Evolutionary conservation across 164 flowering plant genomes (phyloP).

Genomic region (Cinnamomum chago): DNA sequence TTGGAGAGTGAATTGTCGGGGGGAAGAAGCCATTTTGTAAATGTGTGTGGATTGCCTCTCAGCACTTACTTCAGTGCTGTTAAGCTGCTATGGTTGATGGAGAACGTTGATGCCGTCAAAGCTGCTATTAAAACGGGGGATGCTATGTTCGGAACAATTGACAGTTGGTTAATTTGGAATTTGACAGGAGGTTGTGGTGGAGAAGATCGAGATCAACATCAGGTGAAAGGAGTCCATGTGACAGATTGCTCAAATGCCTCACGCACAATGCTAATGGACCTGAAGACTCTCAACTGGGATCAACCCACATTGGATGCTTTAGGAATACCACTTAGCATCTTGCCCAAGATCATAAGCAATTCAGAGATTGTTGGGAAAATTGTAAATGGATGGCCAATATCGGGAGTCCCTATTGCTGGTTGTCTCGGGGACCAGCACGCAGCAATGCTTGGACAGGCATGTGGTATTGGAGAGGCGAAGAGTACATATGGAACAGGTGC

Average conservation of each 20-base stretch:
- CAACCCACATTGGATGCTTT: slow-evolving; percentile 49
- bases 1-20: slow-evolving; percentile 77
- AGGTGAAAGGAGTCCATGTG: slow-evolving; percentile 56
- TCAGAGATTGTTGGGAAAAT: slow-evolving; percentile 72
- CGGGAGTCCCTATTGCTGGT: slow-evolving; percentile 80
- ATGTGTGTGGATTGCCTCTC: slow-evolving; percentile 80
- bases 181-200: slow-evolving; percentile 66
- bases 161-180: slow-evolving; percentile 93
- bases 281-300: slow-evolving; percentile 84
- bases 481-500: slow-evolving; percentile 99
- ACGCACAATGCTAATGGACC: slow-evolving; percentile 90
- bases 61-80: slow-evolving; percentile 94
- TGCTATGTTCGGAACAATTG: slow-evolving; percentile 90
- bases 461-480: slow-evolving; percentile 88
- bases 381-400: slow-evolving; percentile 65
- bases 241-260: slow-evolving; percentile 96
- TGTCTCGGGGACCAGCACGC: slow-evolving; percentile 98
- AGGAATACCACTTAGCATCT: slow-evolving; percentile 47
- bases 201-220: neutral
- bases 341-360: slow-evolving; percentile 86
- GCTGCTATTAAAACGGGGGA: slow-evolving; percentile 58
- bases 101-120: slow-evolving; percentile 65
- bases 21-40: slow-evolving; percentile 75
- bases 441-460: slow-evolving; percentile 94
- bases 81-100: slow-evolving; percentile 83